phyloP scores from a whole-genome alignment of 2,329 filamentous ascomycete species.

The Ceratocystis colombiana region DNA sequence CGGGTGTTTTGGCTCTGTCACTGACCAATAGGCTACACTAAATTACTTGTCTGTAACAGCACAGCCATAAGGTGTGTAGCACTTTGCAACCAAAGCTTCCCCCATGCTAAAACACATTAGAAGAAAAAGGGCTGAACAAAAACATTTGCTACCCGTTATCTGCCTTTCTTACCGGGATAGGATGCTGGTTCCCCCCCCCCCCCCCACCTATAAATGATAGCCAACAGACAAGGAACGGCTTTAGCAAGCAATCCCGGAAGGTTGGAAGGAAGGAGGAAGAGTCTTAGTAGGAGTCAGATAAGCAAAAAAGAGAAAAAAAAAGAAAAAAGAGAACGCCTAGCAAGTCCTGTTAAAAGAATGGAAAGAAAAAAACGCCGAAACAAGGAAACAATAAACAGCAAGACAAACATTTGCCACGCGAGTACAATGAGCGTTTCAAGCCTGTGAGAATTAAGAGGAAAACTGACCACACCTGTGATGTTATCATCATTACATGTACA shows the following conservation, averaged over 20 bases:
- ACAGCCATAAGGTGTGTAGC: conserved; percentile 1
- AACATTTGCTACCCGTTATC: neutral
- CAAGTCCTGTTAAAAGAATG: neutral
- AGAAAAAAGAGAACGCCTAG: too few relatives aligned
- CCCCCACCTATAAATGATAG: neutral
- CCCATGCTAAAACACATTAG: neutral
- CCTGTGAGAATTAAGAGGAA: neutral
- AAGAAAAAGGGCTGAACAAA: conserved; percentile 4
- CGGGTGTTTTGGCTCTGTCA: neutral
- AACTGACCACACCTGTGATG: neutral
- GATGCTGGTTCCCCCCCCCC: too few relatives aligned
- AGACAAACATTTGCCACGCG: conserved; percentile 9
- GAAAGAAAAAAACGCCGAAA: neutral
- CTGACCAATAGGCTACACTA: neutral
- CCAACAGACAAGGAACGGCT: neutral
- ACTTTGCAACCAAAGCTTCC: conserved; percentile 1
- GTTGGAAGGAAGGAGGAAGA: neutral
- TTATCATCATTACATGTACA: neutral
- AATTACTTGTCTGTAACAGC: neutral
- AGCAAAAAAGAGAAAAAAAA: neutral
- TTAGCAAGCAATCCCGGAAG: neutral
- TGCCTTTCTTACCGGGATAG: neutral
- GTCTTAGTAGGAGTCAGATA: conserved; percentile 4
- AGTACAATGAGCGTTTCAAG: conserved; percentile 7
- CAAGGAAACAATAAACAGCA: conserved; percentile 10